Conservation (phyloP, 345 rosid genomes). For the Rhodomyrtus tomentosa region DNA sequence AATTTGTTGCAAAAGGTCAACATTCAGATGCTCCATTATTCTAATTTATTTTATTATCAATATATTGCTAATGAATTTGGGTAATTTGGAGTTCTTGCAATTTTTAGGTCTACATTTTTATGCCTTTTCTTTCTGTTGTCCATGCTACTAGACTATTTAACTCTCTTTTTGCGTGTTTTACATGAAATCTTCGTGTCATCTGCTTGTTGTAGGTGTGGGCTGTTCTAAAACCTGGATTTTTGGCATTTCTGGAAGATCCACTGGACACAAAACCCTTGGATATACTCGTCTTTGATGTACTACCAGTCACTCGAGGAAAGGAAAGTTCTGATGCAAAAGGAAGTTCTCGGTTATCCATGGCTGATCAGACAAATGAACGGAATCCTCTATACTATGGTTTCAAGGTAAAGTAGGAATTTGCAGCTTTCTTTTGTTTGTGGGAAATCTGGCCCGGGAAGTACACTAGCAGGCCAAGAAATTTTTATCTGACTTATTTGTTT, state of each 20-base stretch:
- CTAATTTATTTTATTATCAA: neutral
- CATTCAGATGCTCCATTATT: neutral
- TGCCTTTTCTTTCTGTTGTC: neutral
- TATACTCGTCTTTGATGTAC: constrained; percentile 62
- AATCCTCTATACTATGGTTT: constrained; percentile 64
- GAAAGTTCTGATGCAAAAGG: constrained; percentile 13
- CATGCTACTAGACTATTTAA: neutral
- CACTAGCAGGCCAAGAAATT: neutral
- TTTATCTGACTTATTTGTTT: neutral
- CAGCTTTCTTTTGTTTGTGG: neutral
- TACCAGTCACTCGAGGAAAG: constrained; percentile 15
- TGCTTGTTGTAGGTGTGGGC: constrained; percentile 62
- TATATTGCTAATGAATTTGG: neutral
- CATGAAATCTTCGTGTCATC: neutral
- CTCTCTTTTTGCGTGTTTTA: neutral
- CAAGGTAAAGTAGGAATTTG: constrained; percentile 20
- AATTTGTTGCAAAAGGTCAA: neutral
- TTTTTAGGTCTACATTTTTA: neutral
- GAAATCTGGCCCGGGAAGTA: neutral
- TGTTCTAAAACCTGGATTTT: constrained; percentile 85
- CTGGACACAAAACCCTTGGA: constrained; percentile 55
- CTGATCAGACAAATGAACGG: constrained; percentile 49
- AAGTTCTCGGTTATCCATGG: constrained; percentile 26
- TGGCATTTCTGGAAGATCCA: constrained; percentile 82
- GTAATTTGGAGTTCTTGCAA: neutral